A percentile compares a stretch with the other conserved stretches of the same genome.
Evolutionary conservation across 768 basidiomycete genomes (phyloP).

Genomic region (Neoboletus magnificus): DNA sequence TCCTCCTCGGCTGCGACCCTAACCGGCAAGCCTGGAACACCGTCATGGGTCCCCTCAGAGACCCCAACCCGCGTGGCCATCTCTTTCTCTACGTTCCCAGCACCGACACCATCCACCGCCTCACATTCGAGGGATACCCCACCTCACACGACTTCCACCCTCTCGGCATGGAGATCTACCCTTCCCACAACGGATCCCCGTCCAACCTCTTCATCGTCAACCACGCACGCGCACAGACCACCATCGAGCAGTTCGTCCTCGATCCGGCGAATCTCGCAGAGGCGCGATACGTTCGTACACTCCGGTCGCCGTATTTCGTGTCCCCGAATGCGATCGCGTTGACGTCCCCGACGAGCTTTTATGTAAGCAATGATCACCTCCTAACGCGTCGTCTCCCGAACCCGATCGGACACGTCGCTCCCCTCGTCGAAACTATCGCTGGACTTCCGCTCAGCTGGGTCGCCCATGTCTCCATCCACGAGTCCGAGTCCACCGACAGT

Average conservation of each 20-base stretch:
- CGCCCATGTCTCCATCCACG: conserved; percentile 48
- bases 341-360: conserved; percentile 65
- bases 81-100: conserved; percentile 53
- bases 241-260: conserved; percentile 66
- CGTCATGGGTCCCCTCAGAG: conserved; percentile 63
- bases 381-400: conserved; percentile 59
- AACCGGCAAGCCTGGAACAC: conserved; percentile 66
- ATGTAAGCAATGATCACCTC: conserved; percentile 69
- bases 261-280: conserved; percentile 40
- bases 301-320: conserved; percentile 54
- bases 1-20: conserved; percentile 44
- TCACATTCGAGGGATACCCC: conserved; percentile 54
- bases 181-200: conserved; percentile 43
- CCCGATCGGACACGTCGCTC: conserved; percentile 45
- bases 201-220: conserved; percentile 67
- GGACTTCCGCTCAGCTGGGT: conserved; percentile 60
- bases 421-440: conserved; percentile 53
- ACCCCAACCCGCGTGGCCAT: conserved; percentile 56
- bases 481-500: conserved; percentile 13
- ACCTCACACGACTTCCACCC: conserved; percentile 64
- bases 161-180: conserved; percentile 59
- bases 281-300: conserved; percentile 57
- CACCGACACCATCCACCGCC: conserved; percentile 32
- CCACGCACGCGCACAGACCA: conserved; percentile 58
- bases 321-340: conserved; percentile 67